phyloP scores from a whole-genome alignment of 116 monocot genomes.

The Dioscorea cayenensis region DNA sequence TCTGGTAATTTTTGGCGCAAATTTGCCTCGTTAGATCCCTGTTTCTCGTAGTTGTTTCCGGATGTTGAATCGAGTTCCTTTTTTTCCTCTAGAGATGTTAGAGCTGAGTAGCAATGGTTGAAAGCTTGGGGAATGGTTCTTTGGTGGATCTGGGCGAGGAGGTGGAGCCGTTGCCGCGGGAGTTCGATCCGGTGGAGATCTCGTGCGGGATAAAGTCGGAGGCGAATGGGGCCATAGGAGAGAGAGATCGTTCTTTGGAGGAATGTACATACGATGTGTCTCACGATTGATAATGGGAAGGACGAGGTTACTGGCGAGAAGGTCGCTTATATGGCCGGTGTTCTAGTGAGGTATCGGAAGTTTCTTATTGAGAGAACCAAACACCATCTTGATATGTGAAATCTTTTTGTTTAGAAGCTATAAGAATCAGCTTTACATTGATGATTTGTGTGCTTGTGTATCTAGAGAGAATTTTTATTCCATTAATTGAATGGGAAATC shows the following conservation, averaged over 20 bases:
- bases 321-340: too few relatives aligned
- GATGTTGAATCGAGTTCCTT: neutral
- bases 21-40: neutral
- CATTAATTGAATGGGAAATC: slow-evolving; percentile 7
- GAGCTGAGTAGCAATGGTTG: slow-evolving; percentile 28
- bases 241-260: slow-evolving; percentile 82
- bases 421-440: too few relatives aligned
- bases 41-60: neutral
- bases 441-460: too few relatives aligned
- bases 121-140: slow-evolving; percentile 29
- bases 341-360: too few relatives aligned
- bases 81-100: neutral
- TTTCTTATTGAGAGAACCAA: too few relatives aligned
- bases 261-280: slow-evolving; percentile 78
- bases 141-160: slow-evolving; percentile 21
- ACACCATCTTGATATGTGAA: too few relatives aligned
- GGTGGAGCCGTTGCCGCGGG: slow-evolving; percentile 33
- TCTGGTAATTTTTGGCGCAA: neutral
- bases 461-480: too few relatives aligned
- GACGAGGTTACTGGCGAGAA: too few relatives aligned
- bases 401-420: too few relatives aligned
- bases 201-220: too few relatives aligned
- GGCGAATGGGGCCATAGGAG: slow-evolving; percentile 8
- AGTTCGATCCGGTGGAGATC: slow-evolving; percentile 37
- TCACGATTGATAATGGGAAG: slow-evolving; percentile 31